Evolutionary conservation across 1,139 yeast genomes (phyloP).

Genomic region (Debaryomyces robertsiae): DNA sequence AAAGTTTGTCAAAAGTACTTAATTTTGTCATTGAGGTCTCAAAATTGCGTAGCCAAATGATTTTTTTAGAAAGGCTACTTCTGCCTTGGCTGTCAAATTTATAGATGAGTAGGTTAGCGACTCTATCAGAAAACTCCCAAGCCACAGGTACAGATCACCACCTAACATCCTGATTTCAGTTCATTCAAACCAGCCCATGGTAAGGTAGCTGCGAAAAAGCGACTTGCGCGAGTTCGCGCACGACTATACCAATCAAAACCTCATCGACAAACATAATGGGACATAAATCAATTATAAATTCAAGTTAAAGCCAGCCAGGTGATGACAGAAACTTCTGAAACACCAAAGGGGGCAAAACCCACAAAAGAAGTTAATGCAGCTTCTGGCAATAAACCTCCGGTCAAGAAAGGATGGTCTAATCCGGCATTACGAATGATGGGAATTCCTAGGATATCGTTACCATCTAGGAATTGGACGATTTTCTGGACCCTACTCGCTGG

Average conservation of each 20-base stretch:
- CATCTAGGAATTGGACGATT: slow-evolving; percentile 91
- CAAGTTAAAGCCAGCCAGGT: not conserved
- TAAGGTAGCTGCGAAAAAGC: not conserved
- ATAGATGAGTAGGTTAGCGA: no score
- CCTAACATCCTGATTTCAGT: no score
- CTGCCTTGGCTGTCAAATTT: no score
- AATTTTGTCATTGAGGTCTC: no score
- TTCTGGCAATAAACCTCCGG: slow-evolving; percentile 11
- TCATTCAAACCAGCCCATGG: no score
- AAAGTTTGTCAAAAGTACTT: no score
- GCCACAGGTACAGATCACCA: no score
- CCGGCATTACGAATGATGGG: slow-evolving; percentile 93
- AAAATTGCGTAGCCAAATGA: no score
- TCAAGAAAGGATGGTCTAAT: slow-evolving; percentile 63
- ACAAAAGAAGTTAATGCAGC: slow-evolving; percentile 1
- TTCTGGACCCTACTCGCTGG: slow-evolving; percentile 75
- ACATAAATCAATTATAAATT: not conserved
- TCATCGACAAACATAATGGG: not conserved
- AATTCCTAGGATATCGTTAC: slow-evolving; percentile 71
- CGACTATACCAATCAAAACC: not conserved
- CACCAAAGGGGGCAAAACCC: slow-evolving; percentile 2
- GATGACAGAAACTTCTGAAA: slow-evolving; percentile 5
- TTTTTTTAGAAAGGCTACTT: no score
- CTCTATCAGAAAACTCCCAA: no score
- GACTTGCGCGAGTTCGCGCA: not conserved